These are phyloP conservation scores for Cladophialophora psammophila DNA, from an alignment of 2,329 filamentous ascomycete species.

Conservation along the genomic window DNA sequence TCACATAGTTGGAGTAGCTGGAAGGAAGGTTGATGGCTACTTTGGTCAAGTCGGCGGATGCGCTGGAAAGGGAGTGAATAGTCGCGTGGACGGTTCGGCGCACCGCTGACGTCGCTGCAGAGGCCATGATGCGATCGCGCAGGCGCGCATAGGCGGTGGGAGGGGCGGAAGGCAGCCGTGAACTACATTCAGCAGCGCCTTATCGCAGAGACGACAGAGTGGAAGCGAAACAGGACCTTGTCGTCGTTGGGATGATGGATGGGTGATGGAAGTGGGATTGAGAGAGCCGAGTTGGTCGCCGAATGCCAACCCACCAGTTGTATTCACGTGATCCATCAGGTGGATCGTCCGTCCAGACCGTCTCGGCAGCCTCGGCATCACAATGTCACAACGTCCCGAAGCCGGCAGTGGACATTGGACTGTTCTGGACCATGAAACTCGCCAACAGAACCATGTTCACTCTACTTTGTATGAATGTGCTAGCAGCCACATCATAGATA, in stretches of 20 bases:
- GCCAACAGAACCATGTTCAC: too few species aligned
- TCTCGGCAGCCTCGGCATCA: too few species aligned
- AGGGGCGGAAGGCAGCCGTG: neutral
- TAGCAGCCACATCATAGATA: too few species aligned
- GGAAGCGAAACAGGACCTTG: neutral
- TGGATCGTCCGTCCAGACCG: too few species aligned
- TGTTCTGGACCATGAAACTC: too few species aligned
- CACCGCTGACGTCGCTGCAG: constrained; percentile 33
- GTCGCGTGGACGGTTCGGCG: constrained; percentile 36
- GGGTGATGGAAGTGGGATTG: neutral
- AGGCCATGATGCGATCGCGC: constrained; percentile 29
- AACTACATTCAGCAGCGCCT: constrained; percentile 6
- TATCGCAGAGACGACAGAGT: neutral
- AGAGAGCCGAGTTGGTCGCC: neutral
- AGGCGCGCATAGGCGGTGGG: constrained; percentile 3
- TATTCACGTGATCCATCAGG: too few species aligned
- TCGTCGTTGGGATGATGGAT: neutral
- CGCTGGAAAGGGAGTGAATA: constrained; percentile 31
- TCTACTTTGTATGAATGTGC: too few species aligned
- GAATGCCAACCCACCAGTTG: too few species aligned
- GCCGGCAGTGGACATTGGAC: too few species aligned
- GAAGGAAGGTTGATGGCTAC: constrained; percentile 37
- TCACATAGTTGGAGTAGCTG: constrained; percentile 84
- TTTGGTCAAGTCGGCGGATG: constrained; percentile 35
- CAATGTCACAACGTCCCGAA: too few species aligned